A percentile compares a stretch with the other conserved stretches of the same genome.
These are phyloP conservation scores for Yamadazyma diddensiae DNA, from an alignment of 1,139 yeast genomes.

Conservation along the genomic window DNA sequence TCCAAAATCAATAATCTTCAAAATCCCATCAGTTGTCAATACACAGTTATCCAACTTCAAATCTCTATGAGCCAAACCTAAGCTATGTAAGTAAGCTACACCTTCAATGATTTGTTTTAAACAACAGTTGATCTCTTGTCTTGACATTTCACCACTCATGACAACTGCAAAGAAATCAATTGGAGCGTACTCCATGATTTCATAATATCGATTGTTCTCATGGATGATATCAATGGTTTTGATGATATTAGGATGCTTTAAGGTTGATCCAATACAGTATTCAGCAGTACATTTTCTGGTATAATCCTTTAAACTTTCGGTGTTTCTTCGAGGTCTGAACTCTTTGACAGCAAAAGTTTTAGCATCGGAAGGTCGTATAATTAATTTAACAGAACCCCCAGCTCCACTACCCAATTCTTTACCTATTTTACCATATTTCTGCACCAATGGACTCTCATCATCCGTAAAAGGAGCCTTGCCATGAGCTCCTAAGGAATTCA, in stretches of 20 bases:
- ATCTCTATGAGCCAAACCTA: conserved; percentile 96
- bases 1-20: conserved; percentile 93
- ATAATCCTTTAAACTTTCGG: conserved; percentile 85
- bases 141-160: conserved; percentile 91
- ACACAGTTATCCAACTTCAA: conserved; percentile 94
- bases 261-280: conserved; percentile 93
- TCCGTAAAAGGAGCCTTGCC: conserved; percentile 44
- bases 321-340: conserved; percentile 79
- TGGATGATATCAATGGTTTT: conserved; percentile 90
- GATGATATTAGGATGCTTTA: conserved; percentile 90
- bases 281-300: conserved; percentile 96
- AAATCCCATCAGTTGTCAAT: conserved; percentile 77
- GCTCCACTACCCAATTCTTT: conserved; percentile 95
- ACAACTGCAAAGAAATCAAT: conserved; percentile 96
- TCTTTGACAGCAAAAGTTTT: conserved; percentile 96
- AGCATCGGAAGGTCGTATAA: conserved; percentile 76
- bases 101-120: conserved; percentile 85
- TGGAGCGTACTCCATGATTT: conserved; percentile 97
- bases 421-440: conserved; percentile 87
- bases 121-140: conserved; percentile 84
- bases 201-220: conserved; percentile 82
- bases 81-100: conserved; percentile 74
- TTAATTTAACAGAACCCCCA: conserved; percentile 91
- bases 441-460: conserved; percentile 64
- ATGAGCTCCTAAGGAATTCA: conserved; percentile 17